Base-by-base conservation (phyloP, 139 green algal species). In the Chlorella sp. region DNA sequence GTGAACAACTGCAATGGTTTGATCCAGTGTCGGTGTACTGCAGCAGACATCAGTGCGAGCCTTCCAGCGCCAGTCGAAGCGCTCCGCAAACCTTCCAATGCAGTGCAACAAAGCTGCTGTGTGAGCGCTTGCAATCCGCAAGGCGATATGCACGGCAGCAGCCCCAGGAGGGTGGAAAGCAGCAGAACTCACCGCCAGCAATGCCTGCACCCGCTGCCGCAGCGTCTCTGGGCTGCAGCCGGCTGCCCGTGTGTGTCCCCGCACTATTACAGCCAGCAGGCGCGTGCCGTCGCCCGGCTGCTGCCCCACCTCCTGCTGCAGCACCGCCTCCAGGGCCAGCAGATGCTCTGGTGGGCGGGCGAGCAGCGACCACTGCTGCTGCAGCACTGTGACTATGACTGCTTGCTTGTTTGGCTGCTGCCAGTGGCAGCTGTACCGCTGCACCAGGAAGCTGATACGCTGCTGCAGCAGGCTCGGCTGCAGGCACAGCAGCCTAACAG, bases 271-370 rank as follows among this genome's bases (percentile, higher is more conserved):
- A 22, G 40, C 38, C 38, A 64, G 56, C 34, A 58, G 76, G 0
- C 36, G 16, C 36, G 36, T 40, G 54, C 62, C 56, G 1, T 8
- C 76, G 41, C 76, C 76, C 46, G 70, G 76, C 54, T 82, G 56
- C 76, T 70, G 54, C 76, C 28, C 76, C 76, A 82, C 38, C 54
- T 82, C 76, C 76, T 70, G 54, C 56, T 41, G 76, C 28, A 82
- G 56, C 76, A 73, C 36, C 5, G 34, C 36, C 20, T 69, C 54
- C 28, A 38, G 76, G 7, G 22, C 13, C 6, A 13, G 38, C 56
- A 82, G 36, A 38, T 51, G 76, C 1, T 28, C 62, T 38, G 54
- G 28, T 11, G 17, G 19, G 1, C 7, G 6, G 14, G 22, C 9
- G 1, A 82, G 76, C 76, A 82, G 56, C 34, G 7, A 0, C 56